phyloP scores from a whole-genome alignment of 768 basidiomycete species.

The Arthromyces matolae region DNA sequence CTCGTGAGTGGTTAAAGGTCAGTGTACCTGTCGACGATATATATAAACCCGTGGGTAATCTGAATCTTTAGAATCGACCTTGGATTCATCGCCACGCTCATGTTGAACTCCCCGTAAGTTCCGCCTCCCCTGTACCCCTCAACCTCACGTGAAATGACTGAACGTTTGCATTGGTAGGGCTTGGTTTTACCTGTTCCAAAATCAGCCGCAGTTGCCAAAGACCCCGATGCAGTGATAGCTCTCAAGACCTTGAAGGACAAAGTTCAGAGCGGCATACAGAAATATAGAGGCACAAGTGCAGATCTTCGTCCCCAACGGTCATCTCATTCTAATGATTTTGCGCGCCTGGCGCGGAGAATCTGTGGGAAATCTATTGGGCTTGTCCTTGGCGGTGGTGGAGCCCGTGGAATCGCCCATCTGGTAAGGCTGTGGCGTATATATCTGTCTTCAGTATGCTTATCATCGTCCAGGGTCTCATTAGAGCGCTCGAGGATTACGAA shows the following conservation, averaged over 20 bases:
- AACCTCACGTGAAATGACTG: no score
- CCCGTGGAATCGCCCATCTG: conserved; percentile 59
- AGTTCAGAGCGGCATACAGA: conserved; percentile 85
- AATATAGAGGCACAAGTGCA: conserved; percentile 67
- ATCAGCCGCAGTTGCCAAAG: conserved; percentile 54
- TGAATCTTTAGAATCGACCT: conserved; percentile 82
- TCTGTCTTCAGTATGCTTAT: conserved; percentile 9
- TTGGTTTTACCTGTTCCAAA: conserved; percentile 66
- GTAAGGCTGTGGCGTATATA: conserved; percentile 19
- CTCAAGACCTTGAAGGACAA: conserved; percentile 91
- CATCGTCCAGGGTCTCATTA: conserved; percentile 71
- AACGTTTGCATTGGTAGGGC: no score
- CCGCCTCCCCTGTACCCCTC: neutral
- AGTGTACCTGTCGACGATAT: conserved; percentile 1
- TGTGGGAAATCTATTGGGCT: conserved; percentile 93
- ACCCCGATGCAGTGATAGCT: conserved; percentile 84
- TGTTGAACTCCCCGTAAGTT: conserved; percentile 76
- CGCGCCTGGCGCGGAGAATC: conserved; percentile 82
- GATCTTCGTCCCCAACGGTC: conserved; percentile 68
- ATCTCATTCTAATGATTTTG: conserved; percentile 88
- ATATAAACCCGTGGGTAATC: no score
- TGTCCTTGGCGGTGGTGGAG: conserved; percentile 97
- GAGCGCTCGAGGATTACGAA: conserved; percentile 85
- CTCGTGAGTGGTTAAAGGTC: conserved; percentile 94
- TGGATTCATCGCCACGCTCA: conserved; percentile 98